Evolutionary conservation across 2,329 filamentous ascomycete species (phyloP).

Genomic region (Mollisia scopiformis): DNA sequence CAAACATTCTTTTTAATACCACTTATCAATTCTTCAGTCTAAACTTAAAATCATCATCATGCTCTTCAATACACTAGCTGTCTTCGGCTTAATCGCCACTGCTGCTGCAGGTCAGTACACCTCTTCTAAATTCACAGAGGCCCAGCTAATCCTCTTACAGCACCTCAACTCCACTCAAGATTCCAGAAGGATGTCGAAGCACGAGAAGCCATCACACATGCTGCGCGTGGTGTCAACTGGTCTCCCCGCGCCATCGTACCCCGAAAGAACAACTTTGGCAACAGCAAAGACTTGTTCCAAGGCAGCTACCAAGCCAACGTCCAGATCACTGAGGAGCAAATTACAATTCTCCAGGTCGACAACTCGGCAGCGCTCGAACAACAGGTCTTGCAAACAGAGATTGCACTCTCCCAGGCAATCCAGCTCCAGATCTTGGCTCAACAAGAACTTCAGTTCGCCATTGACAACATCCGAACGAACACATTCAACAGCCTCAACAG

Average conservation of each 20-base stretch:
- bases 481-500: constrained; percentile 32
- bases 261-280: constrained; percentile 12
- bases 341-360: constrained; percentile 17
- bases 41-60: constrained; percentile 23
- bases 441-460: constrained; percentile 26
- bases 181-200: constrained; percentile 17
- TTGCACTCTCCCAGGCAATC: constrained; percentile 21
- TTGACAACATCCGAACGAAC: constrained; percentile 35
- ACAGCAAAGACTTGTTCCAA: constrained; percentile 9
- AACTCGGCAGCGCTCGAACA: constrained; percentile 10
- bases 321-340: constrained; percentile 16
- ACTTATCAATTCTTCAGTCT: constrained; percentile 11
- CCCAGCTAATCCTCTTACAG: constrained; percentile 23
- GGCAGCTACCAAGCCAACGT: constrained; percentile 22
- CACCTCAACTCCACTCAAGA: constrained; percentile 28
- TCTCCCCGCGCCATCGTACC: constrained; percentile 12
- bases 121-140: background rate
- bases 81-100: constrained; percentile 29
- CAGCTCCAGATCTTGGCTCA: constrained; percentile 22
- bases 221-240: constrained; percentile 28
- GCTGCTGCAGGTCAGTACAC: constrained; percentile 28
- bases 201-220: constrained; percentile 21
- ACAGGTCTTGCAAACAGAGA: constrained; percentile 16
- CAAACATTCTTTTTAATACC: constrained; percentile 20
- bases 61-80: constrained; percentile 27